Conservation (phyloP, 768 basidiomycete species). For the Termitomyces sp. region DNA sequence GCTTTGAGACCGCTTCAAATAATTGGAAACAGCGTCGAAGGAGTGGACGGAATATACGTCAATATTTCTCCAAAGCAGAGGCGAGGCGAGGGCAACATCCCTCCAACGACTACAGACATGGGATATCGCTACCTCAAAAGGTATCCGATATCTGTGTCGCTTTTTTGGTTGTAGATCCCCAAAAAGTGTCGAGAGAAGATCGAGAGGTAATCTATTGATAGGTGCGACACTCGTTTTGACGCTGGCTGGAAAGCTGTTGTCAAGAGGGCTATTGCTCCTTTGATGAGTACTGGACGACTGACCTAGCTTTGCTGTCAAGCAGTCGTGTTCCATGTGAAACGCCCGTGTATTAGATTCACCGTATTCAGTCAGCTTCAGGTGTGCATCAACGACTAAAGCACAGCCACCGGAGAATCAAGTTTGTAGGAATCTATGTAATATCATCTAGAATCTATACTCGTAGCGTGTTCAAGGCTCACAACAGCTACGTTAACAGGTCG, state of each 20-base stretch:
- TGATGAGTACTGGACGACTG: neutral
- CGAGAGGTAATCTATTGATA: slow-evolving; percentile 22
- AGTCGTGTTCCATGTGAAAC: neutral
- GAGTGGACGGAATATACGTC: slow-evolving; percentile 24
- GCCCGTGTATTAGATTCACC: neutral
- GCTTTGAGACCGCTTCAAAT: slow-evolving; percentile 25
- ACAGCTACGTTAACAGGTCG: neutral
- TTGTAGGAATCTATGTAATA: neutral
- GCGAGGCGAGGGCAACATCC: slow-evolving; percentile 26
- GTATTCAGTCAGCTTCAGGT: too few species aligned
- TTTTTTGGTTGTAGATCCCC: slow-evolving; percentile 16
- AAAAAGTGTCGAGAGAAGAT: slow-evolving; percentile 26
- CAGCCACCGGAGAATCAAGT: neutral
- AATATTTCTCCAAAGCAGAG: slow-evolving; percentile 36
- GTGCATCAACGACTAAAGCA: neutral
- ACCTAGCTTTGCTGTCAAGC: neutral
- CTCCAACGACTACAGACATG: slow-evolving; percentile 42
- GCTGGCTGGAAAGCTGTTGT: neutral
- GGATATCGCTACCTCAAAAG: slow-evolving; percentile 32
- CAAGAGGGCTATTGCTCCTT: neutral
- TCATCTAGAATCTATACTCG: neutral
- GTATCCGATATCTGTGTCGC: slow-evolving; percentile 19
- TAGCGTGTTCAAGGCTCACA: neutral
- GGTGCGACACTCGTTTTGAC: neutral
- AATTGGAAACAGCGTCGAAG: slow-evolving; percentile 17